A percentile compares a stretch with the other conserved stretches of the same genome.
These are phyloP conservation scores for Annulohypoxylon truncatum DNA, from an alignment of 2,329 filamentous ascomycete species.

Conservation along the genomic window DNA sequence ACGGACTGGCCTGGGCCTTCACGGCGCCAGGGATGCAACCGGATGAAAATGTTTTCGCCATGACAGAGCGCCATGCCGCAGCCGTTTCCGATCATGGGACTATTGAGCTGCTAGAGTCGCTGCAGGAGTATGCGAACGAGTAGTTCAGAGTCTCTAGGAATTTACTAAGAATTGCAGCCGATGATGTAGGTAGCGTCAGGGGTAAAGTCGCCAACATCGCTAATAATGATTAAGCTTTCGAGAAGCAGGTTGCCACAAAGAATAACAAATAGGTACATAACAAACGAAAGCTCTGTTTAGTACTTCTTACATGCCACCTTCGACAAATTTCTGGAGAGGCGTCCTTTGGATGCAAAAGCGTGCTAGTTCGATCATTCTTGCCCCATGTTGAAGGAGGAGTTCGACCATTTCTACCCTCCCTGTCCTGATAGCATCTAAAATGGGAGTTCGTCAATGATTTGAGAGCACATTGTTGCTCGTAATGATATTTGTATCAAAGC, in stretches of 20 bases:
- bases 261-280: no score
- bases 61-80: constrained; percentile 20
- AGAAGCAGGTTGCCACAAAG: no score
- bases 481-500: not conserved
- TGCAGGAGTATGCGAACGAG: constrained; percentile 6
- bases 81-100: constrained; percentile 21
- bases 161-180: no score
- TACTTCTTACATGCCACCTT: no score
- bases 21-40: constrained; percentile 22
- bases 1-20: constrained; percentile 24
- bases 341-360: constrained; percentile 1
- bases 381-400: constrained; percentile 22
- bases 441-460: not conserved
- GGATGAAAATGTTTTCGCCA: constrained; percentile 20
- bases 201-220: constrained; percentile 19
- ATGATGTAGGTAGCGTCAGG: no score
- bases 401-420: constrained; percentile 5
- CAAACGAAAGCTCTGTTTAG: no score
- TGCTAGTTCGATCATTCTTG: constrained; percentile 21
- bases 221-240: no score
- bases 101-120: constrained; percentile 21
- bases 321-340: constrained; percentile 29
- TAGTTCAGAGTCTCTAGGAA: no score
- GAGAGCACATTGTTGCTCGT: not conserved
- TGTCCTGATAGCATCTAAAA: constrained; percentile 14